Base-by-base conservation (phyloP, 2,329 filamentous ascomycete species). In the Monilinia aucupariae region DNA sequence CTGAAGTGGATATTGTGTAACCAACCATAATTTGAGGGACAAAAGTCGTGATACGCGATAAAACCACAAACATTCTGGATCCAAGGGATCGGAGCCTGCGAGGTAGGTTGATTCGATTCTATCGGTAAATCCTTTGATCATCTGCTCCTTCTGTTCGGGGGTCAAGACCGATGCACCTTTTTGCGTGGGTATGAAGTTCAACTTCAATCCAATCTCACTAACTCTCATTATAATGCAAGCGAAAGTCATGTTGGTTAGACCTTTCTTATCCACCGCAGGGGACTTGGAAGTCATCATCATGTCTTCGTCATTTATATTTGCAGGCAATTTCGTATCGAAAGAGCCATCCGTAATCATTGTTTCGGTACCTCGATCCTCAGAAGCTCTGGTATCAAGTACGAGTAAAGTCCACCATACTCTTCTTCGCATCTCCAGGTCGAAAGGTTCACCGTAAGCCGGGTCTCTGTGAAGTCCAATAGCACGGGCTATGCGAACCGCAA, bases 291-390 rank as follows among this genome's bases (percentile, higher is more conserved):
- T 45, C 12, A 53, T 30, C 34, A 71, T 71, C 41, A 83, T 74
- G 63, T 82, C 80, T 20, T 76, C 77, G 64, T 84, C 81, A 61
- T 83, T 79, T 65, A 82, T 74, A 64, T 84, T 82, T 43, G 79
- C 69, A 1, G 81, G 81, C 55, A 79, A 71, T 55, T 74, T 75
- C 30, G 78, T 79, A 66, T 82, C 78, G 64, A 78, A 81, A 67
- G 75, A 74, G 48, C 67, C 70, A 59, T 79, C 77, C 20, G 76
- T 62, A 9, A 81, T 76, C 34, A 74, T 73, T 15, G 77, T 74
- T 64, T 81, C 79, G 4, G 75, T 75, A 6, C 80, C 80, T 61
- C 81, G 78, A 64, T 81, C 79, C 65, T 82, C 80, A 10, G 79
- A 75, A 7, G 77, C 73, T n/a, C 78, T 76, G 47, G 76, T 72